Evolutionary conservation across 257 asterid genomes (phyloP).

Genomic region (Solanum phureja): DNA sequence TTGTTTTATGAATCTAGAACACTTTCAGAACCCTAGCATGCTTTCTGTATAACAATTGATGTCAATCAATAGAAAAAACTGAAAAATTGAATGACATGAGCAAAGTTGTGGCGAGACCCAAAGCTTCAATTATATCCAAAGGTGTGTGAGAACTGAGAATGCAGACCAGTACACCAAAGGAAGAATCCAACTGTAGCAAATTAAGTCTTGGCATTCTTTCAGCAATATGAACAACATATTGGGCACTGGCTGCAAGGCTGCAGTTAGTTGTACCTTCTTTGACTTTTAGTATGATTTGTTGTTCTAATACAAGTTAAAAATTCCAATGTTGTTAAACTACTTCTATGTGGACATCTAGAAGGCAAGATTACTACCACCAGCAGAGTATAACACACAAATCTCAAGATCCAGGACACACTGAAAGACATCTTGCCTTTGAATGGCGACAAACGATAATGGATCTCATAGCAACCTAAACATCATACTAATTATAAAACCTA

Average conservation of each 20-base stretch:
- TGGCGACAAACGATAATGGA: background rate
- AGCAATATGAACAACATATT: background rate
- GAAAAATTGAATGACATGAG: background rate
- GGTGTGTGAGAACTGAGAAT: background rate
- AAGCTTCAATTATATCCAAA: background rate
- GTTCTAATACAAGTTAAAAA: background rate
- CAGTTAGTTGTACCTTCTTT: background rate
- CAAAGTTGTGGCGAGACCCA: background rate
- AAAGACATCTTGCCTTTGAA: background rate
- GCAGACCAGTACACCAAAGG: background rate
- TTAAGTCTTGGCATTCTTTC: background rate
- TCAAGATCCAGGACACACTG: background rate
- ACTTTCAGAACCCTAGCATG: constrained; percentile 4
- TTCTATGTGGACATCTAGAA: background rate
- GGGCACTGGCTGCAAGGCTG: background rate
- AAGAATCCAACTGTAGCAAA: background rate
- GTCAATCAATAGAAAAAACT: background rate
- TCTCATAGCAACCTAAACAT: background rate
- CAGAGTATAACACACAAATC: background rate
- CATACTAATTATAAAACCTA: background rate
- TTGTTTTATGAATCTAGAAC: background rate
- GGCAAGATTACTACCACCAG: background rate
- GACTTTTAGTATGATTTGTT: background rate
- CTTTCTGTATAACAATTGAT: background rate
- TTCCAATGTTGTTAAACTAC: background rate